Evolutionary conservation across 2,329 filamentous ascomycete genomes (phyloP), one percentile per base, ranked within the genome.

Genomic region (Cercospora sojina): DNA sequence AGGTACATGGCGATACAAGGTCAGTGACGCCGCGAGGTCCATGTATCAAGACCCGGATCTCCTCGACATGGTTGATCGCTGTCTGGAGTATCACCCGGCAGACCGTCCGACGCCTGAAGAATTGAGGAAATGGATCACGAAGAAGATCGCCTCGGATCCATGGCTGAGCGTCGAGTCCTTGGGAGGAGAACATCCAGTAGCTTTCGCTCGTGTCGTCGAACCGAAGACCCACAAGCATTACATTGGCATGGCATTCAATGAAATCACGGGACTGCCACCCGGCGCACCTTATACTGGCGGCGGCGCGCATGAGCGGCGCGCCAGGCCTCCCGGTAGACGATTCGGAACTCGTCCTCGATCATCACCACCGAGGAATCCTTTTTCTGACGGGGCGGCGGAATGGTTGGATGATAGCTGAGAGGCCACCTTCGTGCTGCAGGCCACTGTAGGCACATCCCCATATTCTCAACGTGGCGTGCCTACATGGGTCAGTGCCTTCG

Each of bases 31-130:
- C 5, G 32, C 60, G 13, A 43, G 31, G 32, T 18, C n/a, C 10
- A 31, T n/a, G 9, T 63, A 56, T 23, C 41, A 20, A 43, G 38
- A 47, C 20, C 5, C 10, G 12, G 56, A 51, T 16, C 27, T 69
- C 4, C 47, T 53, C 23, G 62, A 63, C 10, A 47, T 57, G 23
- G 68, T 69, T 1, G 60, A 70, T 27, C 13, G 18, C 2, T 70
- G 69, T 27, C 18, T 70, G 32, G 16, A 16, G 0, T 60, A 61
- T 25, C 13, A 59, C 3, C 68, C 66, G 8, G 51, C 23, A 29
- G n/a, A 66, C 9, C 63, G 68, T 3, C 68, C 68, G 5, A 59
- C 41, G 27, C 43, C 47, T 3, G 49, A 56, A 27, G n/a, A 56
- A 20, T 38, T 66, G 35, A 38, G 31, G 13, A 56, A 7, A 2